Base-by-base conservation (phyloP, 352 stramenopile species). In the Phytopythium chamaehyphon region DNA sequence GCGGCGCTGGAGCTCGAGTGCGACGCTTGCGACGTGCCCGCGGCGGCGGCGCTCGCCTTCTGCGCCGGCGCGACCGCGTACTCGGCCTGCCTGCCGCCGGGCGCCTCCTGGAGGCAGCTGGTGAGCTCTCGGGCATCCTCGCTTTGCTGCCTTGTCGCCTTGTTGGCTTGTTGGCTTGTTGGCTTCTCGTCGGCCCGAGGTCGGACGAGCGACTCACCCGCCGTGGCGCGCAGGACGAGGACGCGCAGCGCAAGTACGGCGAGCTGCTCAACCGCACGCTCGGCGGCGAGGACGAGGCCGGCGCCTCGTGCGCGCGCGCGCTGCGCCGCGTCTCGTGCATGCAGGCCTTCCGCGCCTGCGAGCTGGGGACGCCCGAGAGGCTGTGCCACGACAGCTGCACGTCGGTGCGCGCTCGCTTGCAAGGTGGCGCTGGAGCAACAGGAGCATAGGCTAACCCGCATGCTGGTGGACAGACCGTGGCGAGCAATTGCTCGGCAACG, bases 301-400 rank as follows among this genome's bases (percentile, higher is more conserved):
- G 40, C 33, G 47, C 55, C 7, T 74, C 59, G 40, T 90, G 80
- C 50, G 28, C 33, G 12, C 62, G 51, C 1, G 57, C 64, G 15
- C 53, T 89, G 12, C 73, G 74, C 38, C 61, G 64, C 15, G 70
- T 73, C 7, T 59, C 81, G 43, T 91, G 81, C 31, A 57, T 75
- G 47, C 77, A 67, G 40, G 53, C 72, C 15, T 91, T 91, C 53
- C 86, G 66, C 38, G 77, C 84, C 24, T 91, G 81, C 40, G 81
- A 89, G 43, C 71, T 89, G 51, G 80, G 81, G 2, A 64, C 77
- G 3, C 62, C 76, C 19, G 71, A 87, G 65, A 64, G 47, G 28
- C 68, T 91, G 19, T 89, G 78, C 48, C 57, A 70, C 23, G 56
- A 57, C 22, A 82, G 72, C 57, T 90, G 73, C 52, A 59, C 46